Evolutionary conservation across 106 monocot species (phyloP).

Genomic region (Ottelia alismoides): DNA sequence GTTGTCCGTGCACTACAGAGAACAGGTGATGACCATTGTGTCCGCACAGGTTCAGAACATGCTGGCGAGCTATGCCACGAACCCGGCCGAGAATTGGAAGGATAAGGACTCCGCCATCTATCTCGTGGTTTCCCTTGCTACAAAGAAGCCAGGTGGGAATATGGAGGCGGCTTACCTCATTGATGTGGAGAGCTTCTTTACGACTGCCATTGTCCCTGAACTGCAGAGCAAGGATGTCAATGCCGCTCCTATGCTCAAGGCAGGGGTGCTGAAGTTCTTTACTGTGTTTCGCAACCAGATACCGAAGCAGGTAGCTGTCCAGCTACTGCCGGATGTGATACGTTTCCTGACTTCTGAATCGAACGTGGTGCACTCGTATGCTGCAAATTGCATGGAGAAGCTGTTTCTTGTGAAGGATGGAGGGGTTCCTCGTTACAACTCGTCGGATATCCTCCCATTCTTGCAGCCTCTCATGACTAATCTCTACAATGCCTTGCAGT

Average conservation of each 20-base stretch:
- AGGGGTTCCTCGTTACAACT: constrained; percentile 28
- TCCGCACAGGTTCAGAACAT: constrained; percentile 62
- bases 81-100: constrained; percentile 82
- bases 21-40: constrained; percentile 63
- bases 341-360: constrained; percentile 55
- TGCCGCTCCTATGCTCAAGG: constrained; percentile 62
- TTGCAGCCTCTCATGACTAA: constrained; percentile 40
- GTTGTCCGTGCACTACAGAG: constrained; percentile 61
- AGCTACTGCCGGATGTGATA: constrained; percentile 52
- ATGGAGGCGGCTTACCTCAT: constrained; percentile 30
- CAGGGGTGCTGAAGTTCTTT: constrained; percentile 81
- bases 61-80: constrained; percentile 43
- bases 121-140: constrained; percentile 58
- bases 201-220: constrained; percentile 71
- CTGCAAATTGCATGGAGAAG: constrained; percentile 94
- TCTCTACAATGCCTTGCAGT: constrained; percentile 55
- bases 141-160: constrained; percentile 34
- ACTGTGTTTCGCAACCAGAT: constrained; percentile 68
- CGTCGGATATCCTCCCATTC: constrained; percentile 52
- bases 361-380: constrained; percentile 97
- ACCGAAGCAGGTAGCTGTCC: constrained; percentile 44
- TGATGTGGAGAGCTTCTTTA: constrained; percentile 77
- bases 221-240: constrained; percentile 50
- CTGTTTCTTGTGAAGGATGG: constrained; percentile 67
- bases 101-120: constrained; percentile 91